Percentiles rank a stretch among this genome's conserved stretches.
These are phyloP conservation scores for Thermochaetoides thermophila DNA, from an alignment of 495 filamentous ascomycete genomes.

Conservation along the genomic window DNA sequence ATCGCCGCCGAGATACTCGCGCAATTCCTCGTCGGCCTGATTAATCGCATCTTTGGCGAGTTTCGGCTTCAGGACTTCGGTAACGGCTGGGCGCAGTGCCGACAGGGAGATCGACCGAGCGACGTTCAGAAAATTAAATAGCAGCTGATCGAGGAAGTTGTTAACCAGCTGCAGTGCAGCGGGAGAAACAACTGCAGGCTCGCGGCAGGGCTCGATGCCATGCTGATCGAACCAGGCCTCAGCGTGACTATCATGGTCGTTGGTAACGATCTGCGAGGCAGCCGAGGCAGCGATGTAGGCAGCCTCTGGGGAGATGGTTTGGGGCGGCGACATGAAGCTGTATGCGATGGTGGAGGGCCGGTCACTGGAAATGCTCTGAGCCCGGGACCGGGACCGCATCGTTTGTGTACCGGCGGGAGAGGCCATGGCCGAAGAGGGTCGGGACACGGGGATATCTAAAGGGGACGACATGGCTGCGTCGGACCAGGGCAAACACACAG, in stretches of 20 bases:
- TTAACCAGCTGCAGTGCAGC: slow-evolving; percentile 72
- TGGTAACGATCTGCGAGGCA: slow-evolving; percentile 82
- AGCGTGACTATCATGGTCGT: slow-evolving; percentile 63
- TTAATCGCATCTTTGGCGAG: slow-evolving; percentile 77
- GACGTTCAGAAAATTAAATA: slow-evolving; percentile 71
- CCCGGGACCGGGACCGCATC: slow-evolving; percentile 24
- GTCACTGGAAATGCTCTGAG: slow-evolving; percentile 43
- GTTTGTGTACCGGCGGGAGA: slow-evolving; percentile 24
- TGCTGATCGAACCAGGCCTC: slow-evolving; percentile 49
- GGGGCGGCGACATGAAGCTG: slow-evolving; percentile 44
- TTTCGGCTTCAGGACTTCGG: slow-evolving; percentile 75
- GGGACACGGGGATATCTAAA: slow-evolving; percentile 26
- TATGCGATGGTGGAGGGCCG: slow-evolving; percentile 33
- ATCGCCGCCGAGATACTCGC: slow-evolving; percentile 71
- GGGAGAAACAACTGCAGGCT: slow-evolving; percentile 59
- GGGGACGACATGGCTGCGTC: slow-evolving; percentile 14
- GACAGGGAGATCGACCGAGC: slow-evolving; percentile 71
- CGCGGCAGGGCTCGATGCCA: slow-evolving; percentile 45
- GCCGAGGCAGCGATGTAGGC: slow-evolving; percentile 82
- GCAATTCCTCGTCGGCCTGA: slow-evolving; percentile 80
- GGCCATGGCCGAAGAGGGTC: slow-evolving; percentile 22
- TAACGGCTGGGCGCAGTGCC: slow-evolving; percentile 65
- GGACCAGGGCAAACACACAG: slow-evolving; percentile 2
- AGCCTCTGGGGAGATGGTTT: slow-evolving; percentile 59
- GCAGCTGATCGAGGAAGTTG: slow-evolving; percentile 80